Conservation (phyloP, 2,329 filamentous ascomycete genomes). For the Orbilia javanica region DNA sequence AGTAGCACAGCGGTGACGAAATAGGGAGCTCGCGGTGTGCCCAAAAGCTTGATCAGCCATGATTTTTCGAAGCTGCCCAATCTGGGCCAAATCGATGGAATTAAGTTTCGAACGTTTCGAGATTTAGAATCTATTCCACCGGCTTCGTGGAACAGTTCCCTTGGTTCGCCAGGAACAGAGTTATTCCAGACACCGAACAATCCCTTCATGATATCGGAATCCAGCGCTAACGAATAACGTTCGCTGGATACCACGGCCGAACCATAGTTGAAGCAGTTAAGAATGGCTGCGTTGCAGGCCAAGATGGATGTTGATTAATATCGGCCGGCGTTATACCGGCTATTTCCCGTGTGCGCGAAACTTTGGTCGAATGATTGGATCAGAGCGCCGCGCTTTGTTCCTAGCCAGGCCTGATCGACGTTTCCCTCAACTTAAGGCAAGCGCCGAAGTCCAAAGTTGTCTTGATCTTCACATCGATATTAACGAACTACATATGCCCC, state of each 20-base stretch:
- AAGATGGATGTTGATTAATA: conserved; percentile 1
- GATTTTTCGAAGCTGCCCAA: conserved; percentile 47
- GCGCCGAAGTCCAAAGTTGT: conserved; percentile 13
- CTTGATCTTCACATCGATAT: not conserved
- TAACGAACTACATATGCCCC: not conserved
- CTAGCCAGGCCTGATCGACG: conserved; percentile 29
- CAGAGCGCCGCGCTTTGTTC: conserved; percentile 24
- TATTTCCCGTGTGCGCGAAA: conserved; percentile 27
- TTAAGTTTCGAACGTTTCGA: conserved; percentile 11
- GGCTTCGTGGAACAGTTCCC: conserved; percentile 16
- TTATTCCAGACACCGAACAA: not conserved
- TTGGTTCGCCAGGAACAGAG: not conserved
- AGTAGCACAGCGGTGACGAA: not conserved
- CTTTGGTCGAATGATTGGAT: conserved; percentile 23
- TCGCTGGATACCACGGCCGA: not conserved
- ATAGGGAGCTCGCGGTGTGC: conserved; percentile 30
- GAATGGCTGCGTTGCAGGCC: not conserved
- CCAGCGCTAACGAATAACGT: not conserved
- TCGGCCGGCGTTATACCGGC: conserved; percentile 15
- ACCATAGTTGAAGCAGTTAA: not conserved
- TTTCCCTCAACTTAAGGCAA: conserved; percentile 24
- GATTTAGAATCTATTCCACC: not conserved
- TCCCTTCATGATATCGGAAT: conserved; percentile 3
- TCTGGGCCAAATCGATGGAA: conserved; percentile 2
- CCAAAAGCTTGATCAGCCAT: conserved; percentile 57